Conservation (phyloP, 768 basidiomycete genomes). For the Mycena maculata region DNA sequence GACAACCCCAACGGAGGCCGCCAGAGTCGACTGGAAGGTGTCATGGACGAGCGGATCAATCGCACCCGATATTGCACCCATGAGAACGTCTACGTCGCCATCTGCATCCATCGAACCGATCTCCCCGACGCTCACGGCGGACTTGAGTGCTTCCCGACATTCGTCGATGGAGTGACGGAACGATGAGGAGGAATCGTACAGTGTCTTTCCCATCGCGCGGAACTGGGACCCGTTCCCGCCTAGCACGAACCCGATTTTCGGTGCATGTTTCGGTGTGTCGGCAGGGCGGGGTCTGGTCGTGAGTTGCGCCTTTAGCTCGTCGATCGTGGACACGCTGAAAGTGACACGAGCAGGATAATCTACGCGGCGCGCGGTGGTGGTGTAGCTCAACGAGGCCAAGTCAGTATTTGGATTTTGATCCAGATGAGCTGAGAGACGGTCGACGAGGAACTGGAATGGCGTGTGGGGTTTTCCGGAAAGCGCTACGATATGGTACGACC, state of each 20-base stretch:
- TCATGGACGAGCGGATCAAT: not conserved
- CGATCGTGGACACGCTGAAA: conserved; percentile 15
- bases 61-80: not conserved
- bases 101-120: not conserved
- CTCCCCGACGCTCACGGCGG: not conserved
- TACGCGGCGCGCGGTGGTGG: conserved; percentile 10
- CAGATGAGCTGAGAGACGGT: conserved; percentile 1
- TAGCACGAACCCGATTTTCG: conserved; percentile 18
- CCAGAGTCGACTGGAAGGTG: conserved; percentile 1
- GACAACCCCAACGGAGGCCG: not conserved
- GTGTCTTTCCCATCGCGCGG: conserved; percentile 8
- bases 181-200: conserved; percentile 7
- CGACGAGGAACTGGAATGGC: not conserved
- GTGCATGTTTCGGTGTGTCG: not conserved
- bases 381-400: conserved; percentile 16
- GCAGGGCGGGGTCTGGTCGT: not conserved
- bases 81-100: not conserved
- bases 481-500: conserved; percentile 6
- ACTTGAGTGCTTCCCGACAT: not conserved
- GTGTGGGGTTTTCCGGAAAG: conserved; percentile 18
- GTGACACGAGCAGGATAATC: conserved; percentile 18
- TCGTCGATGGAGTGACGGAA: conserved; percentile 7
- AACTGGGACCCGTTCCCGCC: conserved; percentile 21
- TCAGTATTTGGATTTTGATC: not conserved
- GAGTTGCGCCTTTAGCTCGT: conserved; percentile 11